Evolutionary conservation across 805 yeast genomes (phyloP), one percentile per base, ranked within the genome.

Genomic region (Groenewaldozyma tartarivorans): DNA sequence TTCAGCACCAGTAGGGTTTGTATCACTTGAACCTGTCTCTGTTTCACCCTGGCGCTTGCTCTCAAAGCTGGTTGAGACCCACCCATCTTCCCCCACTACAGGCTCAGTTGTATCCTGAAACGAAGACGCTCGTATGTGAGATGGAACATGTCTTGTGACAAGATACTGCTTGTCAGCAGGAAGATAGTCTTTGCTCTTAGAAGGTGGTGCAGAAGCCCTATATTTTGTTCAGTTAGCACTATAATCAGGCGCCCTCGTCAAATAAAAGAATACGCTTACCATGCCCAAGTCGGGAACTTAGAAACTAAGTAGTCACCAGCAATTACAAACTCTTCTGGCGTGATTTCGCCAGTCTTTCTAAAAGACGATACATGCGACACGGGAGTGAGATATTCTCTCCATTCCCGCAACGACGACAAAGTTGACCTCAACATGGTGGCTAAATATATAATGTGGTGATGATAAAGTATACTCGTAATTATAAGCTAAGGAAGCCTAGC

Each of bases 271-370:
- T 5, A 31, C 20, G 43, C 57, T 27, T 50, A 52, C 98, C 98
- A 92, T 47, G 78, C 77, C 98, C 98, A 92, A 1, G 97, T 92
- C 2, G 98, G 97, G 58, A 92, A 92, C 67, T 81, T 84, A 61
- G 77, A 79, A 24, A 80, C 88, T 43, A 92, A 65, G 60, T 86
- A 92, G 59, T 92, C 96, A 18, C 98, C 98, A 2, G 98, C 96
- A 41, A 67, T 68, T 6, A 87, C 90, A 63, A 92, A 92, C 60
- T 92, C 98, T 40, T 85, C 95, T 1, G 98, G 98, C 1, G 95
- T 84, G 39, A 92, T 79, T 58, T 90, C 92, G 3, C 98, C 98
- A 0, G 96, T 83, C 37, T 71, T 63, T 41, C 77, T 69, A 64
- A 87, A 92, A 15, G 92, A 85, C 20, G 96, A 87, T n/a, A 67